A percentile compares a stretch with the other conserved stretches of the same genome.
These are phyloP conservation scores for Quercus parvula DNA, from an alignment of 306 rosid species.

Conservation along the genomic window DNA sequence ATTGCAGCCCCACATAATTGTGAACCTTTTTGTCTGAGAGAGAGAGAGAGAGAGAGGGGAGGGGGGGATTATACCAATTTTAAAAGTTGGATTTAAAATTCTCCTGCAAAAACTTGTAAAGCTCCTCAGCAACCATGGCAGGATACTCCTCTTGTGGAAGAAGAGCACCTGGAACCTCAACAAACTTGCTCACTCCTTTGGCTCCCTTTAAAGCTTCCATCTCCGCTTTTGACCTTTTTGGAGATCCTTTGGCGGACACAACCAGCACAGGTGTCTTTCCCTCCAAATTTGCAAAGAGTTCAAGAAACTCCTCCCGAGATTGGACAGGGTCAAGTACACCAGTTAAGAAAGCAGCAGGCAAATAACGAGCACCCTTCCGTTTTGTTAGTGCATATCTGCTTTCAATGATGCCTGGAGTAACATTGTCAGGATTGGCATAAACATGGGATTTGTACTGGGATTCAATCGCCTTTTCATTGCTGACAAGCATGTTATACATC, in stretches of 20 bases:
- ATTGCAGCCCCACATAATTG: not conserved
- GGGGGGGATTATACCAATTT: not conserved
- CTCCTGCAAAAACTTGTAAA: slow-evolving; percentile 69
- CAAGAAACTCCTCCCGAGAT: slow-evolving; percentile 79
- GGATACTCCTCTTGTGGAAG: slow-evolving; percentile 99
- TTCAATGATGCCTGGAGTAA: slow-evolving; percentile 67
- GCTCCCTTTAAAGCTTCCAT: slow-evolving; percentile 92
- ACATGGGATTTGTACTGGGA: slow-evolving; percentile 95
- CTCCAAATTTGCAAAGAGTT: slow-evolving; percentile 68
- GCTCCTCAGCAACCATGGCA: slow-evolving; percentile 66
- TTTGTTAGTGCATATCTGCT: slow-evolving; percentile 80
- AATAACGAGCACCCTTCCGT: slow-evolving; percentile 80
- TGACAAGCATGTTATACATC: slow-evolving; percentile 94
- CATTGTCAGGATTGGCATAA: slow-evolving; percentile 80
- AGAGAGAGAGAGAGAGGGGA: not conserved
- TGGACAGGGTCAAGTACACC: slow-evolving; percentile 76
- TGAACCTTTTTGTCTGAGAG: not conserved
- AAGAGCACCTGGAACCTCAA: slow-evolving; percentile 86
- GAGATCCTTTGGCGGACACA: slow-evolving; percentile 68
- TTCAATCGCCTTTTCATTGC: slow-evolving; percentile 82
- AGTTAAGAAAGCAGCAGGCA: slow-evolving; percentile 86
- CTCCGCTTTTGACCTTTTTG: slow-evolving; percentile 94
- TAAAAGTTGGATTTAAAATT: slow-evolving; percentile 31
- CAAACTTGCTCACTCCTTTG: slow-evolving; percentile 83
- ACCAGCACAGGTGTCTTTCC: slow-evolving; percentile 67